phyloP scores from a whole-genome alignment of 1,139 yeast genomes.

The Suhomyces coccinellae region DNA sequence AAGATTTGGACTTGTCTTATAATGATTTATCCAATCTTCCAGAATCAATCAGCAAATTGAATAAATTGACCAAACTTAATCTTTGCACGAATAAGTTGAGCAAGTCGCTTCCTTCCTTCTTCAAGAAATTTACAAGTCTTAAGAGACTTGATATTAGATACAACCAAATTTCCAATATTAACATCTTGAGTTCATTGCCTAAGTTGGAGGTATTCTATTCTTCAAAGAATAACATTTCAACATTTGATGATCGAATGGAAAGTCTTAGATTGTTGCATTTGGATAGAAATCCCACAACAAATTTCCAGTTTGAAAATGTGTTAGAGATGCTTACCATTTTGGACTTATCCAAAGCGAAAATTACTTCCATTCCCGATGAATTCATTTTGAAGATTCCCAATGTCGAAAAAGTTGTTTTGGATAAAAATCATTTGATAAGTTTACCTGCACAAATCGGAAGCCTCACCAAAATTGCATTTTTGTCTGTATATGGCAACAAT shows the following conservation, averaged over 20 bases:
- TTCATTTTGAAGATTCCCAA: conserved; percentile 63
- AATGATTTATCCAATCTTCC: conserved; percentile 69
- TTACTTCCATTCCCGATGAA: conserved; percentile 68
- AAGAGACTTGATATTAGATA: conserved; percentile 77
- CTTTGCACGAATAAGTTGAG: conserved; percentile 72
- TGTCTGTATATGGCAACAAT: conserved; percentile 76
- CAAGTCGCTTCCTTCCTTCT: conserved; percentile 54
- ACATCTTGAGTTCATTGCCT: conserved; percentile 62
- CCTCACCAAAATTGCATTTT: conserved; percentile 57
- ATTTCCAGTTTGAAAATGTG: conserved; percentile 58
- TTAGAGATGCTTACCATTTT: conserved; percentile 67
- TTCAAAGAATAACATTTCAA: conserved; percentile 75
- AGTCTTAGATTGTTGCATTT: conserved; percentile 52
- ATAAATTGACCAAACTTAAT: conserved; percentile 64
- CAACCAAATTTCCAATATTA: conserved; percentile 66
- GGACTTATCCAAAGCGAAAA: conserved; percentile 78
- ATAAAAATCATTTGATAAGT: conserved; percentile 78
- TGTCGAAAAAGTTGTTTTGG: conserved; percentile 73
- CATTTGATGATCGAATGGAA: conserved; percentile 62
- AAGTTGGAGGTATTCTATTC: conserved; percentile 72
- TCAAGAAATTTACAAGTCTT: conserved; percentile 55
- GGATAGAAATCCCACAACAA: conserved; percentile 77
- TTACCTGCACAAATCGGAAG: conserved; percentile 70
- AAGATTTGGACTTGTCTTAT: conserved; percentile 78
- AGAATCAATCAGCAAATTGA: conserved; percentile 57